Base-by-base conservation (phyloP, 257 asterid genomes). In the Solanum ossicruentum region DNA sequence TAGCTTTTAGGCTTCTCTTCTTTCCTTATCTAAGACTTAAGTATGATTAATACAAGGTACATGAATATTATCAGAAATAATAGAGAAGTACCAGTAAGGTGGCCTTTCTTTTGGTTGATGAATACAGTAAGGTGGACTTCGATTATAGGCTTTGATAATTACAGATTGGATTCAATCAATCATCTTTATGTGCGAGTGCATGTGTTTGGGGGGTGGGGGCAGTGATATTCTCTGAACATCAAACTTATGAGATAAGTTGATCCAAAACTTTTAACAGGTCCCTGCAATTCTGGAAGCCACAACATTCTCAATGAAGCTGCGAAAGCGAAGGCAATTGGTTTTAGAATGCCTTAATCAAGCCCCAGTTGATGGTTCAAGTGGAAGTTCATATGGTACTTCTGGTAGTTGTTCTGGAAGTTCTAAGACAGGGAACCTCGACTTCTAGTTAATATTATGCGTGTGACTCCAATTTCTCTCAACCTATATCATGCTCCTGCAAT, bases 291-390 rank as follows among this genome's bases (percentile, higher is more conserved):
- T 94, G 56, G 99, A 92, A 88, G 92, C 96, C 60, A 92, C 94
- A 55, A 97, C 97, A 84, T 97, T 88, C 85, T 97, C 99, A 15
- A 93, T 97, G 89, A 97, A 95, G 89, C 89, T 95, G 89, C 92
- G 91, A 60, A 97, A 90, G 89, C 89, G 98, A 84, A 89, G 96
- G 86, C 87, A 92, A 51, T 86, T 97, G 60, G 41, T 84, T 83
- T 86, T 97, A 89, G 98, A 97, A 85, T 92, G 98, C 86, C 91
- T 94, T 52, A 95, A 95, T 92, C 99, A 95, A 89, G 99, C 99
- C 57, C 98, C 98, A 0, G 96, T 97, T 5, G 98, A 97, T 85
- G 98, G 97, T 78, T 93, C 98, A 13, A 91, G 93, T 84, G 99
- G 98, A 77, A 89, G 84, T 81, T 95, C 98, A 6, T 95, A 95